These are phyloP conservation scores for Diversispora epigaea DNA, from an alignment of 192 early-diverging fungal species.

Conservation along the genomic window DNA sequence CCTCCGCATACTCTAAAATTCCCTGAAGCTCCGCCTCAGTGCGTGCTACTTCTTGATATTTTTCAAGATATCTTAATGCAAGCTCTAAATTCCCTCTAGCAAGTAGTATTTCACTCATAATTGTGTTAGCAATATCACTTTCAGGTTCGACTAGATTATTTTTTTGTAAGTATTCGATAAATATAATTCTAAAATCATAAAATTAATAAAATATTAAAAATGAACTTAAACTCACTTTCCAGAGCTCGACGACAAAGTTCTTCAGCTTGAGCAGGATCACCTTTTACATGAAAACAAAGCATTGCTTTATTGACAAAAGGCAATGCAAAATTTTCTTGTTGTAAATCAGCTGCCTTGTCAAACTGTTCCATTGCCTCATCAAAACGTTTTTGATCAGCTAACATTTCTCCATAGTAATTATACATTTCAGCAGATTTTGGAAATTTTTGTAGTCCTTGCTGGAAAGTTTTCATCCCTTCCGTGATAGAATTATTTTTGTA, in stretches of 20 bases:
- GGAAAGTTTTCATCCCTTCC: slow-evolving; percentile 75
- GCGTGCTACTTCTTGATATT: slow-evolving; percentile 77
- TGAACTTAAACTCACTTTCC: slow-evolving; percentile 46
- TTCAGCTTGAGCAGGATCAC: slow-evolving; percentile 74
- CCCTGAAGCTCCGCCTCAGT: slow-evolving; percentile 90
- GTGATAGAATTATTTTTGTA: slow-evolving; percentile 85
- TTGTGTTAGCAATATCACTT: slow-evolving; percentile 90
- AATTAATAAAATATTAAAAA: background rate
- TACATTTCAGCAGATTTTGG: slow-evolving; percentile 79
- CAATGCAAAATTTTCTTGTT: slow-evolving; percentile 73
- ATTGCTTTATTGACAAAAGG: slow-evolving; percentile 98
- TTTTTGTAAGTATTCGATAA: too few species aligned
- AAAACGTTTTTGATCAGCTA: slow-evolving; percentile 81
- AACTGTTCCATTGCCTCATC: slow-evolving; percentile 83
- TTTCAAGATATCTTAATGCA: slow-evolving; percentile 81
- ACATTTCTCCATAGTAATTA: slow-evolving; percentile 97
- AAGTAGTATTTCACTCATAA: slow-evolving; percentile 75
- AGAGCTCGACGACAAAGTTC: slow-evolving; percentile 74
- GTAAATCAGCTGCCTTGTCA: slow-evolving; percentile 84
- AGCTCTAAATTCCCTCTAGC: slow-evolving; percentile 84
- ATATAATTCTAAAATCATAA: too few species aligned
- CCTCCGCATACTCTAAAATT: slow-evolving; percentile 44
- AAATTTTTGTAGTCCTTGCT: slow-evolving; percentile 77
- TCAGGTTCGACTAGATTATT: slow-evolving; percentile 75
- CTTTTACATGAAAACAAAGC: slow-evolving; percentile 73